These are phyloP conservation scores for Aspergillus taichungensis DNA, from an alignment of 495 filamentous ascomycete species.

Conservation along the genomic window DNA sequence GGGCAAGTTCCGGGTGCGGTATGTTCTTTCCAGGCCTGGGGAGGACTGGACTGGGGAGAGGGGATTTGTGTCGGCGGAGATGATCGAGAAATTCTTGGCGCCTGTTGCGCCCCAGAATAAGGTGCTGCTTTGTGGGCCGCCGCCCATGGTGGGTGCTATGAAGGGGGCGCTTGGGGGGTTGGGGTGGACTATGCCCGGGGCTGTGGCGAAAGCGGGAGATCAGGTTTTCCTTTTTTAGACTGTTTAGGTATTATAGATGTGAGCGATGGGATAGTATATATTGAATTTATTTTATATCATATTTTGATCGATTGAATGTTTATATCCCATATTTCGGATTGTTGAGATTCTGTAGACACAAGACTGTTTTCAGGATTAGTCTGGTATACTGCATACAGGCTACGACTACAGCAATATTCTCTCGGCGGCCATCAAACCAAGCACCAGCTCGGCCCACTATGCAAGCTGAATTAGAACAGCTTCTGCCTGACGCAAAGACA, in stretches of 20 bases:
- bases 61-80: conserved; percentile 13
- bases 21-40: conserved; percentile 29
- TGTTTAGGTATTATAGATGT: background rate
- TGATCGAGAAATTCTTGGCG: conserved; percentile 12
- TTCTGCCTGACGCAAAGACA: background rate
- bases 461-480: background rate
- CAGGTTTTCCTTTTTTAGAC: conserved; percentile 21
- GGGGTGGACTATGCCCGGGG: conserved; percentile 20
- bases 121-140: conserved; percentile 26
- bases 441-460: too few species aligned
- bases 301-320: background rate
- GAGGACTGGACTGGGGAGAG: conserved; percentile 13
- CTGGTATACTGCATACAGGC: too few species aligned
- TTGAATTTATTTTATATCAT: background rate
- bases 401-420: too few species aligned
- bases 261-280: too few species aligned
- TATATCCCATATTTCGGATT: too few species aligned
- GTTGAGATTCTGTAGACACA: too few species aligned
- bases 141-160: conserved; percentile 22
- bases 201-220: conserved; percentile 21
- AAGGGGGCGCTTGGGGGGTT: conserved; percentile 20
- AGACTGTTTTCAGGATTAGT: too few species aligned
- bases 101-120: conserved; percentile 8
- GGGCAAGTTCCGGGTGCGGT: conserved; percentile 32
- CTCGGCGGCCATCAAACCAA: too few species aligned